A percentile compares a stretch with the other conserved stretches of the same genome.
Conservation (phyloP, 768 basidiomycete species). For the Suillus weaverae region DNA sequence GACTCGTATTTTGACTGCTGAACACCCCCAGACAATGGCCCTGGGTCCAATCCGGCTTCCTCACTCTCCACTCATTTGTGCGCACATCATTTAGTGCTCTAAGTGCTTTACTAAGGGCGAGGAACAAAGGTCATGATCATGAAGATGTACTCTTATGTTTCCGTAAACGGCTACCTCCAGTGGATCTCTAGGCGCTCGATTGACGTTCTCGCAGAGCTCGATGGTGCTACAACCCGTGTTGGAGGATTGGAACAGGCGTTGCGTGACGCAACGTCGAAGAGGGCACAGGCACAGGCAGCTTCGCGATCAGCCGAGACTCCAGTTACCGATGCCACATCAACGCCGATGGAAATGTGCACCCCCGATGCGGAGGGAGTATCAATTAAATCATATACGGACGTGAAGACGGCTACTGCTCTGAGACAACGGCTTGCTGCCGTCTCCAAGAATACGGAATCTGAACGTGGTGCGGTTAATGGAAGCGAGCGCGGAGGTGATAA, state of each 20-base stretch:
- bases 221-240: slow-evolving; percentile 39
- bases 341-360: slow-evolving; percentile 38
- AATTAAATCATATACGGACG: slow-evolving; percentile 52
- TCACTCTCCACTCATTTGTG: slow-evolving; percentile 84
- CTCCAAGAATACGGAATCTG: slow-evolving; percentile 1
- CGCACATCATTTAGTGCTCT: slow-evolving; percentile 21
- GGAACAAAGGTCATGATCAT: slow-evolving; percentile 72
- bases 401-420: slow-evolving; percentile 49
- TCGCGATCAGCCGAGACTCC: slow-evolving; percentile 29
- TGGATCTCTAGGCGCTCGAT: slow-evolving; percentile 48
- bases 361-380: slow-evolving; percentile 48
- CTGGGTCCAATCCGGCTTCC: slow-evolving; percentile 94
- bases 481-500: slow-evolving; percentile 2
- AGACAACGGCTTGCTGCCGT: slow-evolving; percentile 56
- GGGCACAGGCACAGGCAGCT: slow-evolving; percentile 20
- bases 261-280: slow-evolving; percentile 41
- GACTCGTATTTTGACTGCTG: neutral
- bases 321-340: slow-evolving; percentile 9
- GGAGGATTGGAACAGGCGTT: slow-evolving; percentile 74
- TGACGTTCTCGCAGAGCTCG: slow-evolving; percentile 43
- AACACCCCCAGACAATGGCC: slow-evolving; percentile 73
- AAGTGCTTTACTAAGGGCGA: neutral
- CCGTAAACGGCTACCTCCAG: slow-evolving; percentile 83
- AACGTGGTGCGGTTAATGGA: slow-evolving; percentile 7
- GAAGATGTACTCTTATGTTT: slow-evolving; percentile 96